These are phyloP conservation scores for Alternaria dauci DNA, from an alignment of 2,329 filamentous ascomycete species.

Conservation along the genomic window DNA sequence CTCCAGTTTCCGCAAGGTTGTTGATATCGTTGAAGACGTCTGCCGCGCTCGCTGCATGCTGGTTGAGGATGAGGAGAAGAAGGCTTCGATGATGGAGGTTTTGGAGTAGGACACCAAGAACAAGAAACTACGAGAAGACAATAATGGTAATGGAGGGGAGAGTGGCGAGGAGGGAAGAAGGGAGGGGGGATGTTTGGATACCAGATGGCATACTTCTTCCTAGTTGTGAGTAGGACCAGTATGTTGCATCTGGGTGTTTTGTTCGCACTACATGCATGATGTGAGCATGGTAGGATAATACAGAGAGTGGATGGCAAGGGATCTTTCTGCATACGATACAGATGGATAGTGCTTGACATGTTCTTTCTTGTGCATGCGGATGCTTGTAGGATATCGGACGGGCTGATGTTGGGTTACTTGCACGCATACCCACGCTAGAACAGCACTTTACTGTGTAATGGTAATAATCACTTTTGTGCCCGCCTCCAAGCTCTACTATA, in stretches of 20 bases:
- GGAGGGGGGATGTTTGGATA: conserved; percentile 13
- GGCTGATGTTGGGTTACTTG: background rate
- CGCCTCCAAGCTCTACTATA: no score
- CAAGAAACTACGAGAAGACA: background rate
- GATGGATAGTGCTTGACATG: background rate
- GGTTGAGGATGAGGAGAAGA: conserved; percentile 65
- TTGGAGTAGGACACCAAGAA: conserved; percentile 34
- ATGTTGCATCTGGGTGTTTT: background rate
- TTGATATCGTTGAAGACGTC: conserved; percentile 76
- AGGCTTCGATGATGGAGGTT: conserved; percentile 55
- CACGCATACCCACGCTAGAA: background rate
- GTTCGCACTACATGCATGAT: background rate
- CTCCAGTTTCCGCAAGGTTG: conserved; percentile 84
- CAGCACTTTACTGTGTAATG: no score
- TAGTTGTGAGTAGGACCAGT: background rate
- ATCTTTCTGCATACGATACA: background rate
- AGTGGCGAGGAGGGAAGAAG: background rate
- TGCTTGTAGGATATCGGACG: background rate
- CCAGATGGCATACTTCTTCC: conserved; percentile 16
- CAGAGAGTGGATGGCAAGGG: background rate
- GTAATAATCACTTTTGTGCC: no score
- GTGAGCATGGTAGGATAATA: background rate
- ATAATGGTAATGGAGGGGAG: background rate
- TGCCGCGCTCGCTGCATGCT: conserved; percentile 72
- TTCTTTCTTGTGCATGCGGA: background rate